Base-by-base conservation (phyloP, 345 rosid genomes). In the Cardamine occulta region DNA sequence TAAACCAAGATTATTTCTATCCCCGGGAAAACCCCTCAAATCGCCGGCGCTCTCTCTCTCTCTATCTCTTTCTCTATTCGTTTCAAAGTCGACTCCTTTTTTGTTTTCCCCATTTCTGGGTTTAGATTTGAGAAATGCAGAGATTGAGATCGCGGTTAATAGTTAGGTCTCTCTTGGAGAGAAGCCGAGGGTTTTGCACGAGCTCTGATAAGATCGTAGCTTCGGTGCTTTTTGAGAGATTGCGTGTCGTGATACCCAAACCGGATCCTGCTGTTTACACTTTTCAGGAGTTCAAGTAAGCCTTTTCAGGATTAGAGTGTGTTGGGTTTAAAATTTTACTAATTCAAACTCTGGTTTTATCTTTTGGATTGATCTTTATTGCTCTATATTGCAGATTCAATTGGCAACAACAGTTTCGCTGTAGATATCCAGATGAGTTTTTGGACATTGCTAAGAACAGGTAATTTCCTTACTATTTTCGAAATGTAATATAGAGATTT, bases 211-310 rank as follows among this genome's bases (percentile, higher is more conserved):
- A 88, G 73, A 81, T 92, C 23, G 87, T 92, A 35, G 93, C 97
- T 19, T 90, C 96, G 15, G 97, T 95, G 14, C 81, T 91, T 49
- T 94, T 94, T 63, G 98, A 91, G 90, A 85, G 98, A 76, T 76
- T 91, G 60, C 97, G 97, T 1, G 92, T 94, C 42, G 97, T 94
- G 48, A 75, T 91, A 51, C 98, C 97, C 31, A 86, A 90, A 82
- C 88, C 93, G 29, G 97, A 94, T 73, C 96, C 97, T 8, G 85
- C 83, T 47, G 89, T 90, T 51, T 91, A 88, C 79, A 88, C 96
- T 37, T 63, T 26, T 26, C 92, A 87, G 80, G 98, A 94, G 89
- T 94, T 94, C 82, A 90, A 93, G 97, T 66, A n/a, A n/a, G n/a
- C n/a, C n/a, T n/a, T n/a, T n/a, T n/a, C n/a, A n/a, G n/a, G n/a